phyloP scores from a whole-genome alignment of 305 asterid species.

The Fraxinus paxiana region DNA sequence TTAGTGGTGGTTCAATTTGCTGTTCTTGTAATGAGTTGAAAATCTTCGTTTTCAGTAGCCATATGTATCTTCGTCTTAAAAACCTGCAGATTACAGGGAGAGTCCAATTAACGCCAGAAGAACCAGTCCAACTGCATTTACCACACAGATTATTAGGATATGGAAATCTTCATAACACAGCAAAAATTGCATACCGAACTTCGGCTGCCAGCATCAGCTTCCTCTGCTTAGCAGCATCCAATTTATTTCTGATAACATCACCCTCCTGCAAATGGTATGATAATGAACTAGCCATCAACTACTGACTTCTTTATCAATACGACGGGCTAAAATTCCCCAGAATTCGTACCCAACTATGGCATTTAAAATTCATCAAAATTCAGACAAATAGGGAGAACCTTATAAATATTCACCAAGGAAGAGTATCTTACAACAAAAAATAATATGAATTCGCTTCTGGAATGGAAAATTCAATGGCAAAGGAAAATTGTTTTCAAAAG shows the following conservation, averaged over 20 bases:
- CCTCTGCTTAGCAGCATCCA: slow-evolving; percentile 55
- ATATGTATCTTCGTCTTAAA: slow-evolving; percentile 47
- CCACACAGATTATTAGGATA: not conserved
- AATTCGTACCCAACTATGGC: not conserved
- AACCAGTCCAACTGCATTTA: not conserved
- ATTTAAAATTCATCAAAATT: not conserved
- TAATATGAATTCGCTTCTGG: not conserved
- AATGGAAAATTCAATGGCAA: not conserved
- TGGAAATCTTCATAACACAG: not conserved
- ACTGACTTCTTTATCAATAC: not conserved
- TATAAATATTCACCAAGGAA: not conserved
- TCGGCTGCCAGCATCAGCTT: slow-evolving; percentile 58
- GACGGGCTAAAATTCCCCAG: not conserved
- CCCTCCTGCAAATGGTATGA: slow-evolving; percentile 45
- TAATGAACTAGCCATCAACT: not conserved
- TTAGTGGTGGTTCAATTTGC: slow-evolving; percentile 16
- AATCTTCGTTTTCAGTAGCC: slow-evolving; percentile 41
- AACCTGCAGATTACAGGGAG: slow-evolving; percentile 36
- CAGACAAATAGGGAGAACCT: not conserved
- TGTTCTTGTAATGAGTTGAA: slow-evolving; percentile 23
- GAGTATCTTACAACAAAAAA: not conserved
- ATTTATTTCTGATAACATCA: slow-evolving; percentile 42
- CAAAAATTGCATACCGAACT: slow-evolving; percentile 54
- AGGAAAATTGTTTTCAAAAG: not conserved
- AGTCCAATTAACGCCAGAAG: slow-evolving; percentile 7